Percentiles rank a stretch among this genome's conserved stretches.
Evolutionary conservation across 176 grass and related monocot genomes (phyloP).

Genomic region (Alopecurus myosuroides): DNA sequence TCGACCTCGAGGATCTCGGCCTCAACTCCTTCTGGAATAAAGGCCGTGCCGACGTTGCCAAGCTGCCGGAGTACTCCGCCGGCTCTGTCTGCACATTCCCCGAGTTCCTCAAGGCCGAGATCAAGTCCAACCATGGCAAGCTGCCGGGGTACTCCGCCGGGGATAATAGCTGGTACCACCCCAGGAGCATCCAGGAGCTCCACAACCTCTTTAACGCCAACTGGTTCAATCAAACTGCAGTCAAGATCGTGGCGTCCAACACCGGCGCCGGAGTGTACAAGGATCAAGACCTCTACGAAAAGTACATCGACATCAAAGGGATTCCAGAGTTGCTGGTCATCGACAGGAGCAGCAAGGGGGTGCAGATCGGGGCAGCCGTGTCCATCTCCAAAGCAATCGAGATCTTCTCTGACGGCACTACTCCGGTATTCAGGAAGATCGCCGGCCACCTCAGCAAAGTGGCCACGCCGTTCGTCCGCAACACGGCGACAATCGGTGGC

Average conservation of each 20-base stretch:
- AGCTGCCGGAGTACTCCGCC: conserved; percentile 38
- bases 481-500: conserved; percentile 77
- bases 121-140: too few species aligned
- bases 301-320: conserved; percentile 62
- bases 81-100: conserved; percentile 57
- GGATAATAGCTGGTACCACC: conserved; percentile 41
- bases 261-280: conserved; percentile 81
- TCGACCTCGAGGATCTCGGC: conserved; percentile 85
- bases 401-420: conserved; percentile 47
- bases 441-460: conserved; percentile 68
- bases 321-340: conserved; percentile 57
- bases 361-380: conserved; percentile 64
- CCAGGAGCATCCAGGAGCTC: conserved; percentile 53
- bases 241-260: conserved; percentile 75
- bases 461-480: conserved; percentile 63
- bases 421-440: conserved; percentile 49
- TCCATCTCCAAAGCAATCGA: conserved; percentile 71
- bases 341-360: conserved; percentile 37
- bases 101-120: conserved; percentile 74
- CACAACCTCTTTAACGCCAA: conserved; percentile 36
- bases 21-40: conserved; percentile 83
- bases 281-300: conserved; percentile 47
- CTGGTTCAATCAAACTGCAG: conserved; percentile 18
- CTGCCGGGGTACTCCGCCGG: too few species aligned
- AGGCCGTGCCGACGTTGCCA: conserved; percentile 24